Evolutionary conservation across 495 filamentous ascomycete genomes (phyloP).

Genomic region (Aspergillus bertholletiae): DNA sequence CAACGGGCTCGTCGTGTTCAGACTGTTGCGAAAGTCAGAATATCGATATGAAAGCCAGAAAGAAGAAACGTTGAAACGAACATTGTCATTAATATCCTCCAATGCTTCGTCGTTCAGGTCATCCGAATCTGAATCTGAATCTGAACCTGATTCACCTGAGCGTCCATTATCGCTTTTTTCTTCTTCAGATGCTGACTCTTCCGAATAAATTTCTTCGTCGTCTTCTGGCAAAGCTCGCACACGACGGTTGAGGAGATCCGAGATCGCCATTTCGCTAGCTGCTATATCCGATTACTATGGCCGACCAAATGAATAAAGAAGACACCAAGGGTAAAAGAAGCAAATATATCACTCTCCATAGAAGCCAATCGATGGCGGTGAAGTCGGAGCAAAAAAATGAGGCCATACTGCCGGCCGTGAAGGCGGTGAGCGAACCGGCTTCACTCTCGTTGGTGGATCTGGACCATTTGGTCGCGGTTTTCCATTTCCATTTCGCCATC

Average conservation of each 20-base stretch:
- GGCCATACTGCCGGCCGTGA: slow-evolving; percentile 6
- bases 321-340: neutral
- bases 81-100: slow-evolving; percentile 15
- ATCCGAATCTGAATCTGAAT: slow-evolving; percentile 23
- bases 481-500: slow-evolving; percentile 2
- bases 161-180: slow-evolving; percentile 19
- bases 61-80: slow-evolving; percentile 18
- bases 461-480: slow-evolving; percentile 7
- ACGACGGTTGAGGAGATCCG: slow-evolving; percentile 54
- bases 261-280: slow-evolving; percentile 36
- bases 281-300: neutral
- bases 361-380: slow-evolving; percentile 9
- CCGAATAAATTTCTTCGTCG: slow-evolving; percentile 45
- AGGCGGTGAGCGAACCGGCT: slow-evolving; percentile 15
- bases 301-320: neutral
- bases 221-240: slow-evolving; percentile 56
- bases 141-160: slow-evolving; percentile 21
- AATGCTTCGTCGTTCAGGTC: slow-evolving; percentile 9
- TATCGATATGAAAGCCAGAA: neutral
- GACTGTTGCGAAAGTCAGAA: neutral
- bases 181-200: slow-evolving; percentile 23
- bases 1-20: slow-evolving; percentile 22
- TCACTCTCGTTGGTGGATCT: slow-evolving; percentile 1
- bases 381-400: slow-evolving; percentile 14
- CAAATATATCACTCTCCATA: no score